Percentiles rank a stretch among this genome's conserved stretches.
phyloP scores from a whole-genome alignment of 352 stramenopile species.

The Phytophthora chlamydospora region DNA sequence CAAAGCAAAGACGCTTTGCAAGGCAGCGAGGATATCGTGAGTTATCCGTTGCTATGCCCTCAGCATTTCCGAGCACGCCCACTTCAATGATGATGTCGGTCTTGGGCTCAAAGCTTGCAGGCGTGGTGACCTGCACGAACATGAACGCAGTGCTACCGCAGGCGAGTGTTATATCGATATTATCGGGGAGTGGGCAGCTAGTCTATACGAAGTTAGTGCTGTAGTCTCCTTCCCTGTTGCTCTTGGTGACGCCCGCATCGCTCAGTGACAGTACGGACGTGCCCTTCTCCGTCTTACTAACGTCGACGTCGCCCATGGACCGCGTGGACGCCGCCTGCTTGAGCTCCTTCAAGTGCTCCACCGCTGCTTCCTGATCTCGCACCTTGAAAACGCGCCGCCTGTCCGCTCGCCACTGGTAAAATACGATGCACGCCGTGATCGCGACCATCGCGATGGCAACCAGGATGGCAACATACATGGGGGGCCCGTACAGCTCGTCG shows the following conservation, averaged over 20 bases:
- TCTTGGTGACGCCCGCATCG: conserved; percentile 37
- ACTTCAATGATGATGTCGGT: too few species aligned
- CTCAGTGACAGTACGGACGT: conserved; percentile 11
- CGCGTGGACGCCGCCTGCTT: conserved; percentile 26
- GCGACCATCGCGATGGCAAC: conserved; percentile 15
- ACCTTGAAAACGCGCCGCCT: not conserved
- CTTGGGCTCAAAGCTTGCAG: too few species aligned
- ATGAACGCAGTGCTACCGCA: too few species aligned
- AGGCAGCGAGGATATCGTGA: too few species aligned
- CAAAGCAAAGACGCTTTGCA: too few species aligned
- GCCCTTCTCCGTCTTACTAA: conserved; percentile 12
- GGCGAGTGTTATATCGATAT: too few species aligned
- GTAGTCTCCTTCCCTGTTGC: conserved; percentile 37
- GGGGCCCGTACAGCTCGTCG: conserved; percentile 16
- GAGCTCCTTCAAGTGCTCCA: conserved; percentile 17
- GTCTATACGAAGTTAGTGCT: conserved; percentile 48
- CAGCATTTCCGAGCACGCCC: too few species aligned
- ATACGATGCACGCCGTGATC: conserved; percentile 2
- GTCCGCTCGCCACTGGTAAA: conserved; percentile 6
- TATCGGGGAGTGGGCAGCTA: not conserved
- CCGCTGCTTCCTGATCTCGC: conserved; percentile 5
- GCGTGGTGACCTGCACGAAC: too few species aligned
- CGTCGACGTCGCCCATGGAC: conserved; percentile 22
- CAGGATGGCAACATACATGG: conserved; percentile 18
- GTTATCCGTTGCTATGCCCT: too few species aligned